Conservation (phyloP, 805 yeast species). For the Cyberlindnera saturnus region DNA sequence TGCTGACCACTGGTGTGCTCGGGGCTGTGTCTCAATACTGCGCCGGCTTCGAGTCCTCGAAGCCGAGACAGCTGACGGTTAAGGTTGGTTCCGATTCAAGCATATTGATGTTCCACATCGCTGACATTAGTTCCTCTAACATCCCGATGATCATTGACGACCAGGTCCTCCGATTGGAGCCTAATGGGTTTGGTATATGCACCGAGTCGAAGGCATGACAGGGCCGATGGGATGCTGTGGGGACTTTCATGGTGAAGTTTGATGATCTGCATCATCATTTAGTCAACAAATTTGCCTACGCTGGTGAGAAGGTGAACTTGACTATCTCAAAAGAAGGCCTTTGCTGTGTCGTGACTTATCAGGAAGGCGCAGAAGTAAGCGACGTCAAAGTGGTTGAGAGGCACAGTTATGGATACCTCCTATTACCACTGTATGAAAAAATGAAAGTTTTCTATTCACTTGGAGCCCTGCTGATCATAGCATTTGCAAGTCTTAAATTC, state of each 20-base stretch:
- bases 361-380: constrained; percentile 6
- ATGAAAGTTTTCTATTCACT: background rate
- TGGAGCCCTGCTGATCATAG: background rate
- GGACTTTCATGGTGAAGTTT: constrained; percentile 7
- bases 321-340: constrained; percentile 3
- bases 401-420: constrained; percentile 8
- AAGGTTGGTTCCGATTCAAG: constrained; percentile 3
- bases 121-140: constrained; percentile 7
- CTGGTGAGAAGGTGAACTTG: background rate
- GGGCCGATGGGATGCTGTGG: constrained; percentile 8
- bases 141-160: constrained; percentile 9
- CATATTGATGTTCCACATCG: constrained; percentile 8
- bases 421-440: constrained; percentile 1
- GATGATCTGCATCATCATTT: constrained; percentile 1
- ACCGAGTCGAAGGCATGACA: constrained; percentile 6
- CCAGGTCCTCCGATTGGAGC: constrained; percentile 1
- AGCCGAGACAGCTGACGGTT: background rate
- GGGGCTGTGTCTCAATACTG: constrained; percentile 6
- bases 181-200: constrained; percentile 11
- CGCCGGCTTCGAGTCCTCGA: constrained; percentile 3
- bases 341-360: constrained; percentile 9
- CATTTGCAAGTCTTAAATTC: constrained; percentile 2
- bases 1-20: background rate
- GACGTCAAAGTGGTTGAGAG: constrained; percentile 2
- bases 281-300: background rate